Percentiles rank a stretch among this genome's conserved stretches.
Evolutionary conservation across 2,329 filamentous ascomycete genomes (phyloP).

Genomic region (Thermomyces lanuginosus): DNA sequence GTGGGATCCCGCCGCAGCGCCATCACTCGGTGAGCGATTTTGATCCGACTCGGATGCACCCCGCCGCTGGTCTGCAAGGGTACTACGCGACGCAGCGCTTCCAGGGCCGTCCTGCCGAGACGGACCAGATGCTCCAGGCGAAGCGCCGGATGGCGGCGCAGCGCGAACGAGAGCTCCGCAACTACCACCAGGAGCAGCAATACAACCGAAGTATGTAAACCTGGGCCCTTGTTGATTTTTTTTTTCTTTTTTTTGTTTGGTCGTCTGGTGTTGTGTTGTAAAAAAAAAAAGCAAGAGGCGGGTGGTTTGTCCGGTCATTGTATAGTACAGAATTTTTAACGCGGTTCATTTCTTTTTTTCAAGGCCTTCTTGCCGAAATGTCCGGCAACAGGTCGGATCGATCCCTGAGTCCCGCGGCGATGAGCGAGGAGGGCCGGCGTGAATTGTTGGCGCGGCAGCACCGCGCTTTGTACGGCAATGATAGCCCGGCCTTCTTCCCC

Average conservation of each 20-base stretch:
- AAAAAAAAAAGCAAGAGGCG: too few species aligned
- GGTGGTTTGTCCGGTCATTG: constrained; percentile 16
- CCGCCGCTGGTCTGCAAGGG: constrained; percentile 67
- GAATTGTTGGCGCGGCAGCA: constrained; percentile 93
- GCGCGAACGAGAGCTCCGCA: constrained; percentile 95
- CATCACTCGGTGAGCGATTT: constrained; percentile 77
- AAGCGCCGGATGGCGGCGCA: constrained; percentile 99
- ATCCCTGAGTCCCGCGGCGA: constrained; percentile 64
- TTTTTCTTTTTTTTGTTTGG: constrained; percentile 17
- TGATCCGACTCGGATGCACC: constrained; percentile 57
- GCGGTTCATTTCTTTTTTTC: constrained; percentile 24
- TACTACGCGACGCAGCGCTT: constrained; percentile 92
- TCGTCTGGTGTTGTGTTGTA: constrained; percentile 27
- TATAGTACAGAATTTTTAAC: constrained; percentile 30
- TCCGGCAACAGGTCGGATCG: constrained; percentile 67
- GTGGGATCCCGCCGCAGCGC: constrained; percentile 47
- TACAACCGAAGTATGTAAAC: constrained; percentile 81
- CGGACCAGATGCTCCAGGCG: constrained; percentile 96
- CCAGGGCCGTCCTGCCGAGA: constrained; percentile 73
- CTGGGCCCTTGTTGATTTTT: constrained; percentile 21
- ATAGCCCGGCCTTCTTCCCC: constrained; percentile 49
- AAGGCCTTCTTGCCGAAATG: constrained; percentile 51
- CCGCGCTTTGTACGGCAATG: constrained; percentile 76
- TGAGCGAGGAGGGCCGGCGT: constrained; percentile 92
- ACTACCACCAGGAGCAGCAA: constrained; percentile 99